Evolutionary conservation across 2,329 filamentous ascomycete genomes (phyloP), one percentile per base, ranked within the genome.

Genomic region (Rhynchosporium secalis): DNA sequence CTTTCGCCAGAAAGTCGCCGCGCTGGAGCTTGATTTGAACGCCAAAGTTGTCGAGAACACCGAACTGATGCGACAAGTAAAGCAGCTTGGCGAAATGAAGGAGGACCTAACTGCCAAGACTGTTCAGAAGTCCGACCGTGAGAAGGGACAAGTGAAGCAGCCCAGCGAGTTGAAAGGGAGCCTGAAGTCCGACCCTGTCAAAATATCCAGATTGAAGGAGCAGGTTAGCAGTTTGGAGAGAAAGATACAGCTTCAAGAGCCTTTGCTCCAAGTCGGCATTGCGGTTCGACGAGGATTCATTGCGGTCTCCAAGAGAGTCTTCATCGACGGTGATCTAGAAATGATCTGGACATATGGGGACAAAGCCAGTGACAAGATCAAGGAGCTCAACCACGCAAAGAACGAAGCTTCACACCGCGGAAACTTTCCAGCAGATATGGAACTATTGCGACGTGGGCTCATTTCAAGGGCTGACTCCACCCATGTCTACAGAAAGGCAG

Each of bases 401-500:
- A 58, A 58, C 20, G 56, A 40, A 9, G 56, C 56, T 31, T 36
- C 40, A 26, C 56, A 58, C 28, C 56, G 56, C 4, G 56, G 31
- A 33, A 20, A 58, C 3, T 31, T 28, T 20, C 1, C 15, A 2
- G 56, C 33, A 31, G 56, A 58, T 33, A 13, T n/a, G 13, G 29
- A 31, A 2, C 29, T 58, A n/a, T 28, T 3, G 3, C 15, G 5
- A 4, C n/a, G 40, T 28, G 45, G 46, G 7, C 1, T 9, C 15
- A 6, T 49, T 5, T 29, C 36, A 20, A 47, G 10, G 10, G n/a
- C 6, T 9, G 43, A 58, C 3, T 8, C 29, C 4, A 9, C 15
- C 12, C 38, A 29, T 20, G 10, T 51, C 46, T 43, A 51, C 56
- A 31, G 33, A n/a, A 9, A n/a, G 36, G 15, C 1, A 3, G 15